These are phyloP conservation scores for Chenopodium album DNA, from an alignment of 148 eudicot species.

Conservation along the genomic window DNA sequence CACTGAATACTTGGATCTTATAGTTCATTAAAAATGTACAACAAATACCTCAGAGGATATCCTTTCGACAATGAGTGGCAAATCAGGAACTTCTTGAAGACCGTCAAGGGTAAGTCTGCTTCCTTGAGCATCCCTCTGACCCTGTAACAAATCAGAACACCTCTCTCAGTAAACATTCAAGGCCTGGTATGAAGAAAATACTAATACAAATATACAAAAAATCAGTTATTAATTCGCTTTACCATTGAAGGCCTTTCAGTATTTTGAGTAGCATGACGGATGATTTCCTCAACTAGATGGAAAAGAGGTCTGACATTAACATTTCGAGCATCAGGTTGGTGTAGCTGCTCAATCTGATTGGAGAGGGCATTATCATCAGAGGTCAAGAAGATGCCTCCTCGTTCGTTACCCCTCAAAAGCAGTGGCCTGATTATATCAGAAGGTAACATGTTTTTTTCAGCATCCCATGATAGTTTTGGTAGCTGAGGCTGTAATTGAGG, in stretches of 20 bases:
- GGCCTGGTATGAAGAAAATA: not conserved
- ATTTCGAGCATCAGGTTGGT: conserved; percentile 22
- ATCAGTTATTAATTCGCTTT: not conserved
- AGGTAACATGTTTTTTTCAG: not conserved
- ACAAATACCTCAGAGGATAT: conserved; percentile 20
- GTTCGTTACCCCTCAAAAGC: not conserved
- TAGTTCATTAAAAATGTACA: not conserved
- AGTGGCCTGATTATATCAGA: not conserved
- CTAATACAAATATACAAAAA: too few species aligned
- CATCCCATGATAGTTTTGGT: not conserved
- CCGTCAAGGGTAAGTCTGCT: not conserved
- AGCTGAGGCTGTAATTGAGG: not conserved
- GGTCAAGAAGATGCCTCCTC: conserved; percentile 9
- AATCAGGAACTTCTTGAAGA: conserved; percentile 13
- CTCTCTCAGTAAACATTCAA: not conserved
- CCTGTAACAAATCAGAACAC: not conserved
- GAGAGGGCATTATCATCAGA: conserved; percentile 22
- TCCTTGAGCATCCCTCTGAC: conserved; percentile 5
- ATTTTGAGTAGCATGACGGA: not conserved
- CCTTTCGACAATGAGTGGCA: conserved; percentile 21
- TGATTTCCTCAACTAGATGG: conserved; percentile 28
- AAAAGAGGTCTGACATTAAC: conserved; percentile 26
- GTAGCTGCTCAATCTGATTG: conserved; percentile 22
- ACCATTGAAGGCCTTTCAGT: conserved; percentile 12
- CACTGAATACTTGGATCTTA: not conserved